Percentiles rank a stretch among this genome's conserved stretches.
Evolutionary conservation across 306 rosid species (phyloP).

Genomic region (Quercus mongolica): DNA sequence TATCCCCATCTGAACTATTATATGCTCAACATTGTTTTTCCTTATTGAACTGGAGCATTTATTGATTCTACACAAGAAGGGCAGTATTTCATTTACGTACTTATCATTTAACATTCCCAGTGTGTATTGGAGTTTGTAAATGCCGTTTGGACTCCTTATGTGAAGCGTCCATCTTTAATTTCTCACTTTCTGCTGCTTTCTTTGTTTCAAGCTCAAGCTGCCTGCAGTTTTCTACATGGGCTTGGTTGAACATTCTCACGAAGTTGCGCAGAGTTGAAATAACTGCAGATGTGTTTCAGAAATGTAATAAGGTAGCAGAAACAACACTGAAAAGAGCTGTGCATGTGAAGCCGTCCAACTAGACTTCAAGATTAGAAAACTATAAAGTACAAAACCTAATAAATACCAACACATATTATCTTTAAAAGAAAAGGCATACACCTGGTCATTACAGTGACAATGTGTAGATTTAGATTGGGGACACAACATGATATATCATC

Average conservation of each 20-base stretch:
- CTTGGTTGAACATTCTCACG: slow-evolving; percentile 66
- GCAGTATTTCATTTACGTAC: slow-evolving; percentile 12
- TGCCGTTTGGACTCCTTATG: slow-evolving; percentile 38
- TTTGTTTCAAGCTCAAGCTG: slow-evolving; percentile 71
- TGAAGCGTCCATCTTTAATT: slow-evolving; percentile 32
- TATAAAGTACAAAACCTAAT: not conserved
- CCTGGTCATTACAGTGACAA: not conserved
- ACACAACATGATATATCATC: not conserved
- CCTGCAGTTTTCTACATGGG: slow-evolving; percentile 76
- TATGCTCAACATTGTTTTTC: slow-evolving; percentile 6
- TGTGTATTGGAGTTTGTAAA: slow-evolving; percentile 39
- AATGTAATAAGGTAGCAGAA: slow-evolving; percentile 12
- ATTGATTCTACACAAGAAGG: not conserved
- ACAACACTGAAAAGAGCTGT: not conserved
- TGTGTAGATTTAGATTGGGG: not conserved
- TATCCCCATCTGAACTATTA: slow-evolving; percentile 19
- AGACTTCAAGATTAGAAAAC: not conserved
- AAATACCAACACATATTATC: not conserved
- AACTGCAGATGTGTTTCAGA: slow-evolving; percentile 46
- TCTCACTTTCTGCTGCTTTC: slow-evolving; percentile 59
- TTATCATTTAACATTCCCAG: slow-evolving; percentile 46
- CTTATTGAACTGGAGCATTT: slow-evolving; percentile 25
- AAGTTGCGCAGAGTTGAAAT: slow-evolving; percentile 73
- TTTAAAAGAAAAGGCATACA: not conserved
- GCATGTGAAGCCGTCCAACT: not conserved